Percentiles rank a stretch among this genome's conserved stretches.
Evolutionary conservation across 2,329 filamentous ascomycete species (phyloP).

Genomic region (Apiospora arundinis): DNA sequence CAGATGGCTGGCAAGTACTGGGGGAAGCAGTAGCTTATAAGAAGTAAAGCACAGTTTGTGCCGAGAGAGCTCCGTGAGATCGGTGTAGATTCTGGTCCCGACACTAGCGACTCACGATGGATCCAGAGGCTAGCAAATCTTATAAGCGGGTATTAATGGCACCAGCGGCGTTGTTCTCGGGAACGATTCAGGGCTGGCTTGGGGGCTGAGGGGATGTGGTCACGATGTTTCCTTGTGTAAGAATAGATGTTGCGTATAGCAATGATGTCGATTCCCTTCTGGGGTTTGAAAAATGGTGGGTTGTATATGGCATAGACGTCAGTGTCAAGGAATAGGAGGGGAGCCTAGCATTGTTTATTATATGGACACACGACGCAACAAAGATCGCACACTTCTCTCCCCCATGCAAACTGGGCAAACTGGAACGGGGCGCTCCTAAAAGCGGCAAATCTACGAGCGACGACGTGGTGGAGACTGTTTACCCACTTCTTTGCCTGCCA

Average conservation of each 20-base stretch:
- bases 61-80: conserved; percentile 16
- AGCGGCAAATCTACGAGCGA: conserved; percentile 18
- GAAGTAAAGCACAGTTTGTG: background rate
- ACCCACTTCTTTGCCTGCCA: conserved; percentile 20
- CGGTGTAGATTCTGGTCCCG: conserved; percentile 16
- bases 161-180: conserved; percentile 17
- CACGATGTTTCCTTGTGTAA: background rate
- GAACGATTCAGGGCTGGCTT: conserved; percentile 15
- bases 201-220: background rate
- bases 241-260: background rate
- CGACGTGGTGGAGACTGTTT: conserved; percentile 19
- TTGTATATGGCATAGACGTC: conserved; percentile 1
- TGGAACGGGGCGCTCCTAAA: conserved; percentile 3
- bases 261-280: background rate
- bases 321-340: conserved; percentile 14
- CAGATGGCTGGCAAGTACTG: conserved; percentile 1
- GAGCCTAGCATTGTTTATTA: conserved; percentile 16
- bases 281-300: background rate
- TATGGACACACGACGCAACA: conserved; percentile 19
- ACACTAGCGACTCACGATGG: conserved; percentile 21
- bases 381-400: background rate
- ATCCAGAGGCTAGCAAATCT: conserved; percentile 19
- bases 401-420: background rate
- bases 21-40: conserved; percentile 8
- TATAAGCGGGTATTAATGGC: conserved; percentile 16